Percentiles rank a stretch among this genome's conserved stretches.
phyloP scores from a whole-genome alignment of 2,329 filamentous ascomycete genomes.

The Thielaviopsis punctulata region DNA sequence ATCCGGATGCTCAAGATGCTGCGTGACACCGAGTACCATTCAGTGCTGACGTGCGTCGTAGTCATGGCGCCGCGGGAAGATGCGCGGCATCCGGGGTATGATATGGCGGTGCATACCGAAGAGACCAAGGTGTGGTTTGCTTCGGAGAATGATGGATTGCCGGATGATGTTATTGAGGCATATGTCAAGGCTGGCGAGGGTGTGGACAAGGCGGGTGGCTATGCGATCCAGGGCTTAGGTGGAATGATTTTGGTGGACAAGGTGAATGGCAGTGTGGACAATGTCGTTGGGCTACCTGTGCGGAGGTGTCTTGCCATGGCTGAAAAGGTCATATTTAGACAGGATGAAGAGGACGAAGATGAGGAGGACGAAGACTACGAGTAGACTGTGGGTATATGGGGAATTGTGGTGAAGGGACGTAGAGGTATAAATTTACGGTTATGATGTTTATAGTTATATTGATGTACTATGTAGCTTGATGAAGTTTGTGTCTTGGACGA shows the following conservation, averaged over 20 bases:
- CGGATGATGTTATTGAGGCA: conserved; percentile 64
- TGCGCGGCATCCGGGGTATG: conserved; percentile 70
- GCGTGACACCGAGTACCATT: conserved; percentile 60
- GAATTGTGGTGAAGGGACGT: neutral
- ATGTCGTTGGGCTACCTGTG: conserved; percentile 81
- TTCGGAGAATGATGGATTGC: conserved; percentile 34
- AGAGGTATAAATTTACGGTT: too few species aligned
- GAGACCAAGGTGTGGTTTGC: conserved; percentile 88
- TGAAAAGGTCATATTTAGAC: conserved; percentile 69
- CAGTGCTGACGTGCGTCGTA: conserved; percentile 71
- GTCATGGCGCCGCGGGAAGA: conserved; percentile 70
- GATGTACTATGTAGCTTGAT: too few species aligned
- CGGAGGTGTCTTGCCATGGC: conserved; percentile 63
- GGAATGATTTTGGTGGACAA: conserved; percentile 74
- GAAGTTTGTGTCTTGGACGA: too few species aligned
- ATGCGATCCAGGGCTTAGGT: conserved; percentile 80
- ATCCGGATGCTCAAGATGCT: conserved; percentile 67
- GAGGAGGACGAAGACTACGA: conserved; percentile 18
- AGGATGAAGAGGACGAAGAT: conserved; percentile 39
- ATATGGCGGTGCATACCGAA: conserved; percentile 63
- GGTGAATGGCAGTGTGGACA: conserved; percentile 82
- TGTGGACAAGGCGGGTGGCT: conserved; percentile 89
- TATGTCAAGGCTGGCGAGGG: conserved; percentile 80
- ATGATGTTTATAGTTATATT: too few species aligned
- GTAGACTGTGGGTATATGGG: neutral